Evolutionary conservation across 2,329 filamentous ascomycete species (phyloP).

Genomic region (Ceratocystis papillata): DNA sequence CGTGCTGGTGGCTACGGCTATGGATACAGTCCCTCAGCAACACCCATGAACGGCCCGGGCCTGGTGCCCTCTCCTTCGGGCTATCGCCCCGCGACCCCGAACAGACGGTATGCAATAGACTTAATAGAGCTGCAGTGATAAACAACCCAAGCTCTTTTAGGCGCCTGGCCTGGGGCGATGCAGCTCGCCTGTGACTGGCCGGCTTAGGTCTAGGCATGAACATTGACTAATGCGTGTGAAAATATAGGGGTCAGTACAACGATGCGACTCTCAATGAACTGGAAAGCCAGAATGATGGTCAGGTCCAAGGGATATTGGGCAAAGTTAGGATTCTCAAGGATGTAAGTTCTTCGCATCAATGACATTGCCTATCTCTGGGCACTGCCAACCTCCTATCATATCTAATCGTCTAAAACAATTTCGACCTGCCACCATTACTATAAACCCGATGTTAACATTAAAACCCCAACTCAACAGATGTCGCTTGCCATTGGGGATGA

Average conservation of each 20-base stretch:
- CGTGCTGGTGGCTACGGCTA: slow-evolving; percentile 44
- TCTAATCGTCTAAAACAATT: too few relatives aligned
- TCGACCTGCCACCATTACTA: too few relatives aligned
- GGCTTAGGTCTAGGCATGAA: too few relatives aligned
- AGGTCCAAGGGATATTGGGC: slow-evolving; percentile 79
- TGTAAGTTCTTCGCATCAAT: slow-evolving; percentile 42
- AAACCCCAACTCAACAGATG: slow-evolving; percentile 44
- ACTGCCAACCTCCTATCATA: too few relatives aligned
- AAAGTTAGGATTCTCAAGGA: slow-evolving; percentile 86
- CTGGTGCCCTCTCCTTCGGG: slow-evolving; percentile 29
- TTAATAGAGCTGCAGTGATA: too few relatives aligned
- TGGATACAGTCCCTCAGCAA: slow-evolving; percentile 24
- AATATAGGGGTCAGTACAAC: slow-evolving; percentile 71
- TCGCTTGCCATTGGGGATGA: slow-evolving; percentile 89
- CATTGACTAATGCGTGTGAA: slow-evolving; percentile 1
- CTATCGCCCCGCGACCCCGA: slow-evolving; percentile 61
- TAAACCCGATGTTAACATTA: too few relatives aligned
- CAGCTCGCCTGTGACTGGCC: too few relatives aligned
- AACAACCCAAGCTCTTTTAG: too few relatives aligned
- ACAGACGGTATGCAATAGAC: slow-evolving; percentile 44
- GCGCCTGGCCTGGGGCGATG: too few relatives aligned
- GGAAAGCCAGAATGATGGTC: slow-evolving; percentile 87
- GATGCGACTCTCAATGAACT: slow-evolving; percentile 84
- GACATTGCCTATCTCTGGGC: neutral
- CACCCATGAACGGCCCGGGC: slow-evolving; percentile 18